Evolutionary conservation across 805 yeast species (phyloP).

Genomic region (Myxozyma kluyveri): DNA sequence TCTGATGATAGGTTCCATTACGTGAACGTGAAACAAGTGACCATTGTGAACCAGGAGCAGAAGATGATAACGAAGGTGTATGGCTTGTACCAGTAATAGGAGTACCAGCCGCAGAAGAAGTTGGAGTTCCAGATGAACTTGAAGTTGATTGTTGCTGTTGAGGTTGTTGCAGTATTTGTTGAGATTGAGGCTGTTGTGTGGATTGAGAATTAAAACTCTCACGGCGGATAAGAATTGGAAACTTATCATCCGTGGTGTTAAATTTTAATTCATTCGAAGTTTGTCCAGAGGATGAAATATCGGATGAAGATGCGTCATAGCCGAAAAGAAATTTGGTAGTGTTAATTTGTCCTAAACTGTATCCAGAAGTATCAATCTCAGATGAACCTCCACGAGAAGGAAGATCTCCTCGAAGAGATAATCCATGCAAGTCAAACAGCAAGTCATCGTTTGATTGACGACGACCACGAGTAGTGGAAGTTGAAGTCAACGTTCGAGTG

Average conservation of each 20-base stretch:
- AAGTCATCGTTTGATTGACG: constrained; percentile 24
- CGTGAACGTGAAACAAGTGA: constrained; percentile 20
- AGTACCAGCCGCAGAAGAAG: constrained; percentile 6
- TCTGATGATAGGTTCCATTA: constrained; percentile 14
- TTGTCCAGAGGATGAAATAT: not conserved
- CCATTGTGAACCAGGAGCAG: constrained; percentile 17
- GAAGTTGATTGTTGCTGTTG: constrained; percentile 1
- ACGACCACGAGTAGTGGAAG: constrained; percentile 26
- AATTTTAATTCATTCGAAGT: constrained; percentile 28
- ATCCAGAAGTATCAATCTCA: constrained; percentile 18
- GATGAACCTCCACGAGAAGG: constrained; percentile 2
- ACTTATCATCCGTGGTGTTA: constrained; percentile 38
- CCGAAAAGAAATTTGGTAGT: constrained; percentile 27
- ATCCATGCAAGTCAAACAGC: constrained; percentile 14
- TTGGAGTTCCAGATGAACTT: too few species aligned
- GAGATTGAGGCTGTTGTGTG: constrained; percentile 5
- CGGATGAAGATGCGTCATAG: constrained; percentile 9
- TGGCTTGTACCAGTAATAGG: constrained; percentile 6
- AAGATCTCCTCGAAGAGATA: constrained; percentile 2
- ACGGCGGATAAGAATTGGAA: constrained; percentile 38
- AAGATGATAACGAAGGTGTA: too few species aligned
- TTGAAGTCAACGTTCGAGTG: constrained; percentile 26
- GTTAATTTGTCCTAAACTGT: constrained; percentile 22
- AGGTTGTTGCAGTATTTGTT: constrained; percentile 10
- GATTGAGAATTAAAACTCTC: constrained; percentile 28